Percentiles rank a stretch among this genome's conserved stretches.
phyloP scores from a whole-genome alignment of 805 yeast genomes.

The Barnettozyma siamensis region DNA sequence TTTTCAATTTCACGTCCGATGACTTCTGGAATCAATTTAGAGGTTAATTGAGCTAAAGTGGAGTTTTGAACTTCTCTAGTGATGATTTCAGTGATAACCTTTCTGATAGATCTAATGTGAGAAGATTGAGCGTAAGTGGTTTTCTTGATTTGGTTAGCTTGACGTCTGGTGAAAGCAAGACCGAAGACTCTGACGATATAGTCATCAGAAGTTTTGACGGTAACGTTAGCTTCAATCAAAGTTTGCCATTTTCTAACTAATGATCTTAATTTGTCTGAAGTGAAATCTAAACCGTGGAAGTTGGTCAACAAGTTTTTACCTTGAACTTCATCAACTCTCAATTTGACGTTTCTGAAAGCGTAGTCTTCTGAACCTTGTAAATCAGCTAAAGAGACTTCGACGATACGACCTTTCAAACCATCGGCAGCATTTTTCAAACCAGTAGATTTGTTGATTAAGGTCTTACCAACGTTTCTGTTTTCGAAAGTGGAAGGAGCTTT shows the following conservation, averaged over 20 bases:
- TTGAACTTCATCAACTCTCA: conserved; percentile 98
- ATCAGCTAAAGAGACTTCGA: conserved; percentile 94
- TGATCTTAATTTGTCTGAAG: conserved; percentile 95
- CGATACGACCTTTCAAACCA: conserved; percentile 96
- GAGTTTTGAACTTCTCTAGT: conserved; percentile 93
- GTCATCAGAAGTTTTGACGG: conserved; percentile 97
- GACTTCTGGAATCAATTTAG: conserved; percentile 97
- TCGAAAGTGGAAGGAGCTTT: conserved; percentile 98
- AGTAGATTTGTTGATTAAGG: conserved; percentile 95
- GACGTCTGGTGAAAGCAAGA: conserved; percentile 98
- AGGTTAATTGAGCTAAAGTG: conserved; percentile 92
- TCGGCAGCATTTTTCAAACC: conserved; percentile 98
- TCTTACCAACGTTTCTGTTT: conserved; percentile 98
- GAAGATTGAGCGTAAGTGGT: conserved; percentile 97
- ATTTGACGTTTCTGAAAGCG: conserved; percentile 94
- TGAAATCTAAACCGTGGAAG: conserved; percentile 99
- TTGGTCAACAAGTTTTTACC: conserved; percentile 98
- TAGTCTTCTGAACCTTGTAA: conserved; percentile 98
- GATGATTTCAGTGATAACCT: conserved; percentile 94
- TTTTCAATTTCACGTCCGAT: conserved; percentile 98
- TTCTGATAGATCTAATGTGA: conserved; percentile 95
- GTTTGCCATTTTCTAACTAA: conserved; percentile 99
- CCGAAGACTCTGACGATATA: conserved; percentile 94
- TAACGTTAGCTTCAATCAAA: conserved; percentile 94
- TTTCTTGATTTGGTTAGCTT: conserved; percentile 94